phyloP scores from a whole-genome alignment of 768 basidiomycete genomes.

The Boletales sp. region DNA sequence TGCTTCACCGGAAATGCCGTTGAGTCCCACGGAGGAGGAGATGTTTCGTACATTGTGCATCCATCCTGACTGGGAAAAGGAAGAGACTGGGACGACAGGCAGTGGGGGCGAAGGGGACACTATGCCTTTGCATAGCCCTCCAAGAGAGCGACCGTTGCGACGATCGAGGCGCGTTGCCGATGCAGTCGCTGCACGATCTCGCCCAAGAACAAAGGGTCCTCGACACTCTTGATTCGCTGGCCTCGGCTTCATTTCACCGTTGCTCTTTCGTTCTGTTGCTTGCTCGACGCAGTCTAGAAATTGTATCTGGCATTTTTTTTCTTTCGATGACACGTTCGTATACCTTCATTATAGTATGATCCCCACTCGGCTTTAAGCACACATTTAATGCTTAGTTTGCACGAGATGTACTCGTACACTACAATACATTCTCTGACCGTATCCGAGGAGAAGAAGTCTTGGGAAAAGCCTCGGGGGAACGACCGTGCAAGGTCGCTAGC shows the following conservation, averaged over 20 bases:
- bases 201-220: conserved; percentile 27
- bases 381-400: conserved; percentile 8
- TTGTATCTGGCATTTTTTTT: conserved; percentile 16
- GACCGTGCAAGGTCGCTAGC: conserved; percentile 13
- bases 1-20: conserved; percentile 37
- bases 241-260: background rate
- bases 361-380: conserved; percentile 19
- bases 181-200: conserved; percentile 48
- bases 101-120: conserved; percentile 10
- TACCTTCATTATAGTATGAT: conserved; percentile 26
- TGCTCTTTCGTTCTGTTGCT: conserved; percentile 8
- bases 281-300: conserved; percentile 13
- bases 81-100: conserved; percentile 25
- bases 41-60: conserved; percentile 65
- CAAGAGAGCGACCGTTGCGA: conserved; percentile 15
- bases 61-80: conserved; percentile 49
- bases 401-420: conserved; percentile 13
- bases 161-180: conserved; percentile 70
- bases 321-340: conserved; percentile 17
- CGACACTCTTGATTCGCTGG: conserved; percentile 21
- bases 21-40: conserved; percentile 68
- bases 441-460: conserved; percentile 8
- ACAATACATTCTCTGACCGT: conserved; percentile 1
- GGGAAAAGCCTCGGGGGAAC: conserved; percentile 19
- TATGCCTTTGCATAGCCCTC: background rate